Evolutionary conservation across 441 rosid species (phyloP).

Genomic region (Breynia disticha): DNA sequence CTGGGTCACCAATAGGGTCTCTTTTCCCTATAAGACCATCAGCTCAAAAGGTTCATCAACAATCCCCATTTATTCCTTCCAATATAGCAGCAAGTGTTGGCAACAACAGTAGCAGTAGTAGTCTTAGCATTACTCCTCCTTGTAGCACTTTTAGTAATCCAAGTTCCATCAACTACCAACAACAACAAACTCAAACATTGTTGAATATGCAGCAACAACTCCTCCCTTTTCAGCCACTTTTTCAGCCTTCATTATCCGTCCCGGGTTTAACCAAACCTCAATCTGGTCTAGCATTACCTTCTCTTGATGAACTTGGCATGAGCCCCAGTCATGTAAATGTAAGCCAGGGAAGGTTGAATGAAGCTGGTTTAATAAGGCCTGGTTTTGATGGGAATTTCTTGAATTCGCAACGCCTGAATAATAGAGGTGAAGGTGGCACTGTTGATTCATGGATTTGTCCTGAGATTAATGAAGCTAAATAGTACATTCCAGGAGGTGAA

Average conservation of each 20-base stretch:
- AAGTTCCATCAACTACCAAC: conserved; percentile 20
- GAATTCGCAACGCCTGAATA: conserved; percentile 20
- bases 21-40: conserved; percentile 47
- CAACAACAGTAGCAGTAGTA: conserved; percentile 5
- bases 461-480: conserved; percentile 2
- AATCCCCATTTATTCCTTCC: conserved; percentile 14
- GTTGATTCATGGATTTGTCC: conserved; percentile 75
- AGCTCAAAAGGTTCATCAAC: conserved; percentile 37
- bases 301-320: conserved; percentile 28
- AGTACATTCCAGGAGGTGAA: background rate
- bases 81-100: conserved; percentile 7
- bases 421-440: conserved; percentile 36
- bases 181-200: conserved; percentile 28
- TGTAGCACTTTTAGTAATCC: conserved; percentile 18
- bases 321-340: conserved; percentile 22
- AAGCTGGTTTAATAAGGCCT: conserved; percentile 25
- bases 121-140: background rate
- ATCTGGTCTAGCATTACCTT: conserved; percentile 19
- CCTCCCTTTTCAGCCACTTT: conserved; percentile 42
- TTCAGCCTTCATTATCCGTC: conserved; percentile 26
- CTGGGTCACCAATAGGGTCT: conserved; percentile 22
- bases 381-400: conserved; percentile 15
- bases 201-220: conserved; percentile 30
- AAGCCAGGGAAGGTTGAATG: conserved; percentile 14
- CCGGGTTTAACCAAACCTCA: conserved; percentile 28